Evolutionary conservation across 306 rosid genomes (phyloP), one percentile per base, ranked within the genome.

Genomic region (Quercus gilva): DNA sequence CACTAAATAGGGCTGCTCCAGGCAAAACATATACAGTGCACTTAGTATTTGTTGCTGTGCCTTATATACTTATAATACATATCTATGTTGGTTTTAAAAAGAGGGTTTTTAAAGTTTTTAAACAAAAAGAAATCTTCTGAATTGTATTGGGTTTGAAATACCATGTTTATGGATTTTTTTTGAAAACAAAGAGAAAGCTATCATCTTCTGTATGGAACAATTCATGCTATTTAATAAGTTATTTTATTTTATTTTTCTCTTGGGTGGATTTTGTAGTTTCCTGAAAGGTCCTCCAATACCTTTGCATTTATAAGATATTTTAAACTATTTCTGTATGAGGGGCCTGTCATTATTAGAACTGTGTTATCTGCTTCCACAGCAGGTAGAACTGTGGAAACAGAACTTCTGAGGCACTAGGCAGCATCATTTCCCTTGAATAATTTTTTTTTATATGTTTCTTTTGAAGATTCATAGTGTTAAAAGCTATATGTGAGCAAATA

Each of bases 401-500:
- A 14, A 28, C 41, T 63, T 26, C 41, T 63, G 12, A 28, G 41
- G 10, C 19, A 61, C 14, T 61, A 26, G 45, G 45, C 3, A 41
- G 45, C 45, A 26, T 26, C 10, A 65, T 31, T 29, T 26, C 69
- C 71, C 18, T 81, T 65, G 67, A 51, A 63, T 61, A 68, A 45
- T 49, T 35, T 56, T 49, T 73, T 70, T 70, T 26, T 26, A 31
- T 25, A 60, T 14, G 20, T 77, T 82, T 68, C 26, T 29, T 83
- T 33, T 12, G 63, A 52, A 73, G 37, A 33, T 67, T 45, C 55
- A 10, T 55, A 26, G 19, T 28, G 52, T 60, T 76, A 23, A 69
- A 73, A 57, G 78, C 56, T 23, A 74, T 59, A 45, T 58, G 43
- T 55, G 14, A 17, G 51, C 21, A 58, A 68, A 81, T 78, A 41